Evolutionary conservation across 192 early-diverging fungal species (phyloP), one percentile per base, ranked within the genome.

Genomic region (Linnemannia hyalina): DNA sequence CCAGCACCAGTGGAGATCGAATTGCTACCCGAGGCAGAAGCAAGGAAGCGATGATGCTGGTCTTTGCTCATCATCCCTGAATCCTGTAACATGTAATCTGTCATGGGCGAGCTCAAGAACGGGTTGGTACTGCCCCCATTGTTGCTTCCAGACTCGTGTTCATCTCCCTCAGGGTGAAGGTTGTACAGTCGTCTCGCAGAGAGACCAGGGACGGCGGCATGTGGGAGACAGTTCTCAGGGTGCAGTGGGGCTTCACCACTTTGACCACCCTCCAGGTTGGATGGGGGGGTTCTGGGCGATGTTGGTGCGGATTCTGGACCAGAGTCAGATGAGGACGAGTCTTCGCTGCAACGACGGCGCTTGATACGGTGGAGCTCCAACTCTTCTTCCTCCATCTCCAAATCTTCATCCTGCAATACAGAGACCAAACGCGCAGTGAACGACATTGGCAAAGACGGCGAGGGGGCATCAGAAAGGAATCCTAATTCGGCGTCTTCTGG

Each of bases 301-400:
- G 68, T 32, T 1, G 76, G 76, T 1, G 68, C 68, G 36, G 76
- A 78, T 54, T 78, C 76, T 6, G 76, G 68, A 36, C 76, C 60
- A 22, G 76, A 78, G 36, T 78, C 76, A 4, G 76, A 78, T 16
- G 76, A 77, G 26, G 76, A 78, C 32, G 76, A 78, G 57, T 78
- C 76, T 26, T 70, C 68, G 26, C 76, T 78, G n/a, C 76, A 68
- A 46, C 76, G 76, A 70, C 76, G 76, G 68, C 76, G 76, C 46
- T 78, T 78, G 36, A 70, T 71, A 16, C 76, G 68, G 23, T 63
- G 46, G 26, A 65, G 60, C 29, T 65, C 29, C 26, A 65, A 15
- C 29, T 65, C 60, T 32, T 65, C 60, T 15, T 65, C 60, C 47
- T 29, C 47, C 32, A 70, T 68, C 47, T 70, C 76, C 47, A 78